These are phyloP conservation scores for Simplicillium sp. DNA, from an alignment of 2,329 filamentous ascomycete species.

Conservation along the genomic window DNA sequence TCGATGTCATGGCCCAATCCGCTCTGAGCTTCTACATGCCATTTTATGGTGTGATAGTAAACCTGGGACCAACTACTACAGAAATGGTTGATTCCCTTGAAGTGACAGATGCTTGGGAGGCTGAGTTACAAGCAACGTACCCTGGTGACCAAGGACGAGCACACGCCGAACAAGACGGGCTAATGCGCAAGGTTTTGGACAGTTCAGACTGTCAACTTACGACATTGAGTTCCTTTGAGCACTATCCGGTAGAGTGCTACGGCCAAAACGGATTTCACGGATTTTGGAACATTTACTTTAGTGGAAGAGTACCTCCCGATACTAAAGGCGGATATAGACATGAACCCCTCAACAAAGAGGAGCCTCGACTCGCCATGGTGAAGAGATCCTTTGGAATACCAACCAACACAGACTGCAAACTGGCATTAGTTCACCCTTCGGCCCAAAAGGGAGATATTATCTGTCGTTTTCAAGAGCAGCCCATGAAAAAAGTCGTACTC, in stretches of 20 bases:
- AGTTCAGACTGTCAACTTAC: conserved; percentile 2
- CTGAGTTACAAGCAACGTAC: conserved; percentile 7
- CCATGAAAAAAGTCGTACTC: conserved; percentile 8
- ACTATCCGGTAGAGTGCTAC: conserved; percentile 4
- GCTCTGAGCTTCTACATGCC: conserved; percentile 3
- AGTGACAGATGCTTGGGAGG: conserved; percentile 7
- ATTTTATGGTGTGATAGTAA: conserved; percentile 5
- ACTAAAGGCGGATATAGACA: no score
- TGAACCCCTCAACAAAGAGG: conserved; percentile 1
- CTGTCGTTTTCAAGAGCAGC: conserved; percentile 4
- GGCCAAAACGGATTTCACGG: conserved; percentile 4
- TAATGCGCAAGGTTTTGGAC: conserved; percentile 7
- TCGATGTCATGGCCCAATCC: conserved; percentile 2
- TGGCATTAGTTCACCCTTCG: conserved; percentile 6
- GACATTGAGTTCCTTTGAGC: background rate
- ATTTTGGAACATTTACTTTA: conserved; percentile 4
- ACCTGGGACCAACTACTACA: conserved; percentile 4
- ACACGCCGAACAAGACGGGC: conserved; percentile 5
- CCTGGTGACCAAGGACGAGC: conserved; percentile 5
- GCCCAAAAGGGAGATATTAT: conserved; percentile 7
- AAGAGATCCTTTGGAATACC: background rate
- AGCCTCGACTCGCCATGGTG: conserved; percentile 8
- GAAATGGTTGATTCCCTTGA: conserved; percentile 7
- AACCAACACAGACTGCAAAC: conserved; percentile 4
- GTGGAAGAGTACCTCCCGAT: background rate